Conservation (phyloP, 83 land plant species). For the Larix sibirica region DNA sequence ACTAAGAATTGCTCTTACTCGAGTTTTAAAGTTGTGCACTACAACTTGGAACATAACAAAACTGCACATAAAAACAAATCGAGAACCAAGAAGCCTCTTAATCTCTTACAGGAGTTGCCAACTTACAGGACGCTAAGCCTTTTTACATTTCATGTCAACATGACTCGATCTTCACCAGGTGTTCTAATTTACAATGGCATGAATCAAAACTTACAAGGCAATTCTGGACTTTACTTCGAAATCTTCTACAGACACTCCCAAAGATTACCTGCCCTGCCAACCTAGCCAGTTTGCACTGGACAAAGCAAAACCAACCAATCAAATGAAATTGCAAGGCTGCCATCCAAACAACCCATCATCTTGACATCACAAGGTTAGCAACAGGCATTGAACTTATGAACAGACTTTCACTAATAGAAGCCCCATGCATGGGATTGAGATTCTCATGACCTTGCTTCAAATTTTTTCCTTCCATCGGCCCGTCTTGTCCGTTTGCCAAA, state of each 20-base stretch:
- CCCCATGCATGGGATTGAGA: constrained; percentile 12
- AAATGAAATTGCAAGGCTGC: not conserved
- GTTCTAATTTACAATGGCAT: constrained; percentile 9
- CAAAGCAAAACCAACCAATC: not conserved
- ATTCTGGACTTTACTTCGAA: constrained; percentile 1
- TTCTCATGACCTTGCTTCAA: constrained; percentile 8
- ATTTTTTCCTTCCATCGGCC: not conserved
- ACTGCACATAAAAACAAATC: not conserved
- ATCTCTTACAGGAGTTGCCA: not conserved
- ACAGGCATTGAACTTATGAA: constrained; percentile 16
- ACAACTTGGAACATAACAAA: not conserved
- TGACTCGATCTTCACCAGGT: not conserved
- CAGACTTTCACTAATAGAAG: not conserved
- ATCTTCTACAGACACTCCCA: not conserved
- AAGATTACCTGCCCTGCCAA: constrained; percentile 11
- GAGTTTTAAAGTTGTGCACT: not conserved
- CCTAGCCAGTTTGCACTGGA: not conserved
- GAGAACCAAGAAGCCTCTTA: not conserved
- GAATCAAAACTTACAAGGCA: constrained; percentile 10
- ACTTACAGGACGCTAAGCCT: not conserved
- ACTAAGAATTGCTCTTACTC: not conserved
- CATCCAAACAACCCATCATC: constrained; percentile 6
- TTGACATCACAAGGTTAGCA: constrained; percentile 21
- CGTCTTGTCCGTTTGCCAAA: constrained; percentile 1
- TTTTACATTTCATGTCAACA: not conserved